Conservation (phyloP, 2,329 filamentous ascomycete genomes). For the Aspergillus thermomutatus region DNA sequence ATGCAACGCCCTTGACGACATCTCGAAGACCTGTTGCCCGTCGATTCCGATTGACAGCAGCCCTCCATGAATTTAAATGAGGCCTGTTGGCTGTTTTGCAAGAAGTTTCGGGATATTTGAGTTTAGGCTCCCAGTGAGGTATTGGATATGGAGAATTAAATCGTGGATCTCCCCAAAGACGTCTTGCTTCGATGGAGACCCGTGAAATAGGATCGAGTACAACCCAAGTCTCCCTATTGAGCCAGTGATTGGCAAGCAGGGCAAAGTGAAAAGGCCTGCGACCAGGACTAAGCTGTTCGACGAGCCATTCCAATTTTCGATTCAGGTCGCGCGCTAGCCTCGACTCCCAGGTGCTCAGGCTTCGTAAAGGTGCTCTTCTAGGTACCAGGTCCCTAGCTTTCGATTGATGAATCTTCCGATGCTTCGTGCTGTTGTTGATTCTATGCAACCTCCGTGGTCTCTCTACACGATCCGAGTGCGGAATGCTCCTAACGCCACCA, state of each 20-base stretch:
- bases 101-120: conserved; percentile 24
- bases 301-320: conserved; percentile 38
- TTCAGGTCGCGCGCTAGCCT: conserved; percentile 32
- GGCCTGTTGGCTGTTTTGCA: conserved; percentile 23
- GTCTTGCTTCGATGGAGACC: conserved; percentile 27
- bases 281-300: conserved; percentile 37
- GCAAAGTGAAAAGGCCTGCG: conserved; percentile 40
- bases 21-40: conserved; percentile 27
- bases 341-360: conserved; percentile 35
- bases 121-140: conserved; percentile 15
- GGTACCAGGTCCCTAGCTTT: background rate
- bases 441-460: background rate
- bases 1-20: conserved; percentile 26
- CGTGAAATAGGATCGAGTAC: conserved; percentile 40
- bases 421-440: background rate
- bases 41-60: conserved; percentile 34
- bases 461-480: background rate
- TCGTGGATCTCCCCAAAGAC: conserved; percentile 35
- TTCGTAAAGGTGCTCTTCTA: conserved; percentile 1
- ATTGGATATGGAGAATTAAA: conserved; percentile 29
- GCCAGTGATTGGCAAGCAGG: conserved; percentile 40
- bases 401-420: background rate
- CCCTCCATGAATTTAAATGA: conserved; percentile 39
- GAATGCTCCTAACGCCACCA: background rate
- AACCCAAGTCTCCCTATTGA: conserved; percentile 40